phyloP scores from a whole-genome alignment of 176 grass and related monocot genomes.

The Chrysopogon serrulatus region DNA sequence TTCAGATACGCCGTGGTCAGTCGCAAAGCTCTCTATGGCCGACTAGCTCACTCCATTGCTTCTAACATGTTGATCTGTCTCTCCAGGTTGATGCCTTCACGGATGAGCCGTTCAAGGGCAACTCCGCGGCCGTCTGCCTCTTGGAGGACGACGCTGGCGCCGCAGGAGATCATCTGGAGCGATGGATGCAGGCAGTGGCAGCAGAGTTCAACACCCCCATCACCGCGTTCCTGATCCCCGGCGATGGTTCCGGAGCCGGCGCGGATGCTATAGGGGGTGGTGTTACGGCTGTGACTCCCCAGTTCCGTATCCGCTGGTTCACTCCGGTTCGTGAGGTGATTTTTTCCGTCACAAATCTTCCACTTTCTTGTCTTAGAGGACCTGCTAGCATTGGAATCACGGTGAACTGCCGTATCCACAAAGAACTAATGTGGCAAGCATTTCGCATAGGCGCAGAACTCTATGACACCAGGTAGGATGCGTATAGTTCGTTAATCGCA shows the following conservation, averaged over 20 bases:
- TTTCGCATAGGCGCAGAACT: neutral
- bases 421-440: neutral
- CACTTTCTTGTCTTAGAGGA: neutral
- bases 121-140: slow-evolving; percentile 51
- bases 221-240: slow-evolving; percentile 35
- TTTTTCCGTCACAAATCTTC: neutral
- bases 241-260: neutral
- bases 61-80: neutral
- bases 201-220: slow-evolving; percentile 56
- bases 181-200: slow-evolving; percentile 57
- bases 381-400: neutral
- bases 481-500: no score
- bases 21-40: neutral
- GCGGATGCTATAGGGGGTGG: neutral
- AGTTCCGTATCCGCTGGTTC: slow-evolving; percentile 57
- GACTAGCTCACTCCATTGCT: neutral
- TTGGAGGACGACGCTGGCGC: neutral
- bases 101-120: slow-evolving; percentile 43
- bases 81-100: slow-evolving; percentile 53
- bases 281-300: neutral
- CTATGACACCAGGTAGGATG: neutral
- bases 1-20: slow-evolving; percentile 37
- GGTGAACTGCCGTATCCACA: neutral
- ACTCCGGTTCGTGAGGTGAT: slow-evolving; percentile 45
- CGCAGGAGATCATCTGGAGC: neutral